phyloP scores from a whole-genome alignment of 495 filamentous ascomycete species.

The Trichoderma reesei region DNA sequence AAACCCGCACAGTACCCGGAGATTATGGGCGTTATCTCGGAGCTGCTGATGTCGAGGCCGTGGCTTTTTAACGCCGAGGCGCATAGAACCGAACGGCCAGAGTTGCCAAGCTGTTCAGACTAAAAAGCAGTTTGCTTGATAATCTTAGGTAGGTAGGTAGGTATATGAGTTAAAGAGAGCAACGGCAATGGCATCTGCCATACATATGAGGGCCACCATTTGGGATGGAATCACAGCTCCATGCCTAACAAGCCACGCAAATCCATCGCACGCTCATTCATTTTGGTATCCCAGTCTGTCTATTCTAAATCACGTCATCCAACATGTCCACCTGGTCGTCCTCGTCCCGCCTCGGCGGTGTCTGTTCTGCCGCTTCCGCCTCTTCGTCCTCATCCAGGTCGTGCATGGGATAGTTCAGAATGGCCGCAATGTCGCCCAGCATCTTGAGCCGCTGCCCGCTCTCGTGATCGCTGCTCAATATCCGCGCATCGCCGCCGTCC shows the following conservation, averaged over 20 bases:
- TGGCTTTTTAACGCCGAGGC: no score
- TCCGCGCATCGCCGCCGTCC: slow-evolving; percentile 75
- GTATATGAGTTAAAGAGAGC: no score
- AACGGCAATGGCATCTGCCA: no score
- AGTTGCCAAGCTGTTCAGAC: no score
- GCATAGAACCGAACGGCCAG: no score
- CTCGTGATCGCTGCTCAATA: slow-evolving; percentile 88
- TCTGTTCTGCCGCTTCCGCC: slow-evolving; percentile 40
- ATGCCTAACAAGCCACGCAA: neutral
- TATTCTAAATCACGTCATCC: slow-evolving; percentile 3
- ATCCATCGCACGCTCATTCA: neutral
- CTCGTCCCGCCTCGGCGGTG: neutral
- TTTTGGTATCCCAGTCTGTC: neutral
- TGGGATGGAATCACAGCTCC: no score
- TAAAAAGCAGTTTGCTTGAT: no score
- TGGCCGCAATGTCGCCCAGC: slow-evolving; percentile 79
- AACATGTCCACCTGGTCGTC: slow-evolving; percentile 10
- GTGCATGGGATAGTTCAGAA: slow-evolving; percentile 78
- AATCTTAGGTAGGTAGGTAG: no score
- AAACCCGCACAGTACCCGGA: neutral
- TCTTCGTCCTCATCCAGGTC: slow-evolving; percentile 63
- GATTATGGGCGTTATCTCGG: neutral
- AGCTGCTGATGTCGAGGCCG: no score
- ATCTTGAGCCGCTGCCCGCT: slow-evolving; percentile 81
- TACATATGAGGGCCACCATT: no score